A percentile compares a stretch with the other conserved stretches of the same genome.
Conservation (phyloP, 2,329 filamentous ascomycete genomes). For the Penicillium sp. region DNA sequence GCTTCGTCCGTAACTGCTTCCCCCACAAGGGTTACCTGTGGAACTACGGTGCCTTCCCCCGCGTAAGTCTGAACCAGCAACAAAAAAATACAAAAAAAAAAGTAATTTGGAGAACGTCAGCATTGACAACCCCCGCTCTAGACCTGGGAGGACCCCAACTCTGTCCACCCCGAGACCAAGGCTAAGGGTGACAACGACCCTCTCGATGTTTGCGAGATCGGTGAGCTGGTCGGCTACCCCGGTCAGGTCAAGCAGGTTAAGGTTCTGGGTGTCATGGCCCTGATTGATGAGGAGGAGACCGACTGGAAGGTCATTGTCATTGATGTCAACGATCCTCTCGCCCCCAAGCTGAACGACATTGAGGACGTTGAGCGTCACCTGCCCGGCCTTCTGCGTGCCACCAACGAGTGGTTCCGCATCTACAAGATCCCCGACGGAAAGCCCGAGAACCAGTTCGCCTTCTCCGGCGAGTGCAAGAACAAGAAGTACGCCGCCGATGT, state of each 20-base stretch:
- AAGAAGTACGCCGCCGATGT: slow-evolving; percentile 98
- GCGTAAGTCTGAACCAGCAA: slow-evolving; percentile 63
- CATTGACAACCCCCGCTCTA: slow-evolving; percentile 41
- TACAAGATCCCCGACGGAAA: slow-evolving; percentile 99
- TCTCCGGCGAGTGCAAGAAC: slow-evolving; percentile 99
- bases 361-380: slow-evolving; percentile 99
- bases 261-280: slow-evolving; percentile 98
- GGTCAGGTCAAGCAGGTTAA: slow-evolving; percentile 99
- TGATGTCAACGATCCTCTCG: slow-evolving; percentile 95
- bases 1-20: slow-evolving; percentile 99
- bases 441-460: slow-evolving; percentile 99
- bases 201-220: slow-evolving; percentile 98
- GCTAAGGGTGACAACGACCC: slow-evolving; percentile 99
- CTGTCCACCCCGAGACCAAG: slow-evolving; percentile 97
- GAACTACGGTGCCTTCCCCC: slow-evolving; percentile 99
- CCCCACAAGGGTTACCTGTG: slow-evolving; percentile 99
- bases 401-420: slow-evolving; percentile 99
- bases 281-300: slow-evolving; percentile 99
- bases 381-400: slow-evolving; percentile 92
- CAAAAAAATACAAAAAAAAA: neutral
- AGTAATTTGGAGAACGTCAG: neutral
- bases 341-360: slow-evolving; percentile 94
- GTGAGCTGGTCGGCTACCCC: slow-evolving; percentile 92
- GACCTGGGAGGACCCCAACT: slow-evolving; percentile 99
- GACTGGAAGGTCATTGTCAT: slow-evolving; percentile 99